Evolutionary conservation across 2,329 filamentous ascomycete genomes (phyloP).

Genomic region (Fusarium sp.): DNA sequence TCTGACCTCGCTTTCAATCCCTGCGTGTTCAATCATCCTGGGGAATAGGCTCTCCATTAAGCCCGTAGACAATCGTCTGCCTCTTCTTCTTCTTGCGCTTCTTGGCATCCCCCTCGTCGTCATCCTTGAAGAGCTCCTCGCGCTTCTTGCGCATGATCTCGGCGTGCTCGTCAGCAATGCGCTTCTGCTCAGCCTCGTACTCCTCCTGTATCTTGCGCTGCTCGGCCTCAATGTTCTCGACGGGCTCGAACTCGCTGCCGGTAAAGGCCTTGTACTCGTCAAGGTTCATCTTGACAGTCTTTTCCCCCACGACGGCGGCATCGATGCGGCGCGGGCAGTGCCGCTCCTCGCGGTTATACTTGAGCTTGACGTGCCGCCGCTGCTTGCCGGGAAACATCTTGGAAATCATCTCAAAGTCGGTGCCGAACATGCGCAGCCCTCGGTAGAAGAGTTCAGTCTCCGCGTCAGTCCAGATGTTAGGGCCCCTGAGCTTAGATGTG

Average conservation of each 20-base stretch:
- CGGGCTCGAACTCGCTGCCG: conserved; percentile 64
- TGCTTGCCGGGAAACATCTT: conserved; percentile 80
- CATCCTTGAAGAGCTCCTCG: conserved; percentile 62
- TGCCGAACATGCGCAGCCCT: conserved; percentile 80
- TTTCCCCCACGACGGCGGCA: conserved; percentile 70
- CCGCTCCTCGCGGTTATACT: conserved; percentile 84
- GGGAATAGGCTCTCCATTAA: conserved; percentile 53
- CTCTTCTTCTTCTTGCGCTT: conserved; percentile 53
- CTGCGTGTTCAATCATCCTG: conserved; percentile 34
- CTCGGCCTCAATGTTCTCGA: conserved; percentile 68
- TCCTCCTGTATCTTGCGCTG: conserved; percentile 60
- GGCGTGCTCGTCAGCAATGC: conserved; percentile 59
- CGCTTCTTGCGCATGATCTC: conserved; percentile 61
- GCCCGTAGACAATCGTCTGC: conserved; percentile 50
- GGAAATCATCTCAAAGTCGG: conserved; percentile 84
- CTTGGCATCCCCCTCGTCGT: conserved; percentile 46
- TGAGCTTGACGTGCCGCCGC: conserved; percentile 81
- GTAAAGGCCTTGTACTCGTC: conserved; percentile 70
- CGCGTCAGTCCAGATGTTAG: conserved; percentile 76
- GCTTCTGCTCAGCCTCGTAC: conserved; percentile 58
- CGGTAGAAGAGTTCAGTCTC: conserved; percentile 83
- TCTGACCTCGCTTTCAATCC: conserved; percentile 6
- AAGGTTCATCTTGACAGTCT: conserved; percentile 68
- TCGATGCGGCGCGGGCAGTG: conserved; percentile 73
- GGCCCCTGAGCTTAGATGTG: conserved; percentile 70